These are phyloP conservation scores for Daldinia sp. DNA, from an alignment of 2,329 filamentous ascomycete species.

Conservation along the genomic window DNA sequence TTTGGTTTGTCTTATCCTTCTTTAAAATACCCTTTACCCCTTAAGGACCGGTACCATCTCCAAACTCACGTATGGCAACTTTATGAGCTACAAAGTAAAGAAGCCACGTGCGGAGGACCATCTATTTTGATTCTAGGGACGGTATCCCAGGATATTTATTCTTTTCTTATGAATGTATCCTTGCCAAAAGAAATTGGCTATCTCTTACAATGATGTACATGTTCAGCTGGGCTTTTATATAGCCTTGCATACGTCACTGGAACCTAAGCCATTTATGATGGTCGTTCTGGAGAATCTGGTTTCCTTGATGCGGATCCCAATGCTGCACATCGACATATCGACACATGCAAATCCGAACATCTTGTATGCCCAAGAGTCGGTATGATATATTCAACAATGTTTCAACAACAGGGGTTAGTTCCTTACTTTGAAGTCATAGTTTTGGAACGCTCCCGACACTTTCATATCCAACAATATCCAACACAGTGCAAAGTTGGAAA, in stretches of 20 bases:
- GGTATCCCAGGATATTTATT: conserved; percentile 19
- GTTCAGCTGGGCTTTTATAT: conserved; percentile 28
- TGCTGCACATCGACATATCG: conserved; percentile 1
- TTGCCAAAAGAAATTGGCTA: conserved; percentile 12
- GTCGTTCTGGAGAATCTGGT: conserved; percentile 22
- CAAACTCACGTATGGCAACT: conserved; percentile 14
- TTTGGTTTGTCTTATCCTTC: conserved; percentile 8
- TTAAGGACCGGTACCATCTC: conserved; percentile 10
- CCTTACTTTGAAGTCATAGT: conserved; percentile 21
- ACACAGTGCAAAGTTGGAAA: conserved; percentile 12
- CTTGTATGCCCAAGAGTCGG: conserved; percentile 15
- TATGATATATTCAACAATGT: conserved; percentile 9
- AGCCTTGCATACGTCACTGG: conserved; percentile 27
- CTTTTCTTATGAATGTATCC: conserved; percentile 24
- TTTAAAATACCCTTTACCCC: conserved; percentile 21
- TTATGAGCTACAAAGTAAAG: conserved; percentile 21
- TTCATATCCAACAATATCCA: not conserved
- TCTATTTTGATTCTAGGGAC: conserved; percentile 19
- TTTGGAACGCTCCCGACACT: conserved; percentile 4
- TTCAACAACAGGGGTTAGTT: not conserved
- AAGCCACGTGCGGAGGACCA: conserved; percentile 15
- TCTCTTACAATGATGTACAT: conserved; percentile 19
- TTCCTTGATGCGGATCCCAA: conserved; percentile 20
- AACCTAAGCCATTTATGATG: conserved; percentile 24
- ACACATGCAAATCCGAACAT: conserved; percentile 3